phyloP scores from a whole-genome alignment of 345 rosid genomes.

The Camelina hispida region DNA sequence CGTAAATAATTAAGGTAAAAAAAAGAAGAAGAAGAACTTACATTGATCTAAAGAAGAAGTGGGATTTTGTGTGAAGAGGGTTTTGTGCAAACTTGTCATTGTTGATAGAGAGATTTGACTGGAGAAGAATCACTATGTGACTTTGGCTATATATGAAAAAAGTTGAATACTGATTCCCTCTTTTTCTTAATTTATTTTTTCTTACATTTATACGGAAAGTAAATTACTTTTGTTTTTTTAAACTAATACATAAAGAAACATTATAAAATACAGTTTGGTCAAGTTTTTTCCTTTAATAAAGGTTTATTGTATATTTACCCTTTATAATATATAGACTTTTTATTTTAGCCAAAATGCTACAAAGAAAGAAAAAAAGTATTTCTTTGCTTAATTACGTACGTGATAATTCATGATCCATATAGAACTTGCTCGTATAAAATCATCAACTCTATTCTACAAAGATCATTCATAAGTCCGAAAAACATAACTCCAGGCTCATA shows the following conservation, averaged over 20 bases:
- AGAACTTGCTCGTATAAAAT: neutral
- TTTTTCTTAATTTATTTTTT: slow-evolving; percentile 4
- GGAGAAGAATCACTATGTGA: slow-evolving; percentile 44
- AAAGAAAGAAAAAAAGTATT: neutral
- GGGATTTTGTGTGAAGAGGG: slow-evolving; percentile 41
- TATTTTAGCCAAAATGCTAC: neutral
- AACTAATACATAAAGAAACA: slow-evolving; percentile 20
- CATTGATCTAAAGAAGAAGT: slow-evolving; percentile 37
- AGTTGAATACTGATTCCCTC: slow-evolving; percentile 13
- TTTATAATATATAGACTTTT: neutral
- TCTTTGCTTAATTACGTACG: neutral
- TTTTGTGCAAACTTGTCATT: slow-evolving; percentile 45
- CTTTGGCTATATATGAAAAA: slow-evolving; percentile 38
- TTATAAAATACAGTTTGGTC: slow-evolving; percentile 31
- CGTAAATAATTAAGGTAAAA: neutral
- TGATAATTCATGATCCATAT: neutral
- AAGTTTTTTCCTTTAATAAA: slow-evolving; percentile 1
- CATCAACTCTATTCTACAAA: neutral
- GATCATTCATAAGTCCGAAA: neutral
- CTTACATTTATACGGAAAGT: slow-evolving; percentile 27
- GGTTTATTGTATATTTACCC: neutral
- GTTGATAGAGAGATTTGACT: slow-evolving; percentile 42
- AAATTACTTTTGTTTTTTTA: slow-evolving; percentile 3
- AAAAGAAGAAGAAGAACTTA: neutral
- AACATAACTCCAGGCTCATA: neutral